Percentiles rank a stretch among this genome's conserved stretches.
phyloP scores from a whole-genome alignment of 2,329 filamentous ascomycete species.

The Fusarium annulatum region DNA sequence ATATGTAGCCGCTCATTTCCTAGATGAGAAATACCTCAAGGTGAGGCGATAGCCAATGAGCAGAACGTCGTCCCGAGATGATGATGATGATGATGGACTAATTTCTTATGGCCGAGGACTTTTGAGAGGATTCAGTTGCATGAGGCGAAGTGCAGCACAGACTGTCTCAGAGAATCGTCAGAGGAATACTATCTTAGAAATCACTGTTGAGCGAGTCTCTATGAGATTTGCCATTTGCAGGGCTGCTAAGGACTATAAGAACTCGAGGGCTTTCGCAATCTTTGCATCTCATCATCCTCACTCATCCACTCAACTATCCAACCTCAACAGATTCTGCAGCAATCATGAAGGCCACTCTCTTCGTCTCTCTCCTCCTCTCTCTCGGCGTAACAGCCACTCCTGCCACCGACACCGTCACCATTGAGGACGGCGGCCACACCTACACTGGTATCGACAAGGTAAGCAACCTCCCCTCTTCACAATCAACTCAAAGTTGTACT shows the following conservation, averaged over 20 bases:
- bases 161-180: not conserved
- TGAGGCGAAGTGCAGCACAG: not conserved
- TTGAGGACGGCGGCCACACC: not conserved
- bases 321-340: not conserved
- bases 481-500: not conserved
- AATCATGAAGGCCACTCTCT: constrained; percentile 11
- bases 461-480: rapidly evolving
- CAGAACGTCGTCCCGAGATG: not conserved
- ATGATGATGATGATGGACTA: not conserved
- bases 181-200: not conserved
- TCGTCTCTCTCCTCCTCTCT: constrained; percentile 5
- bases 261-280: rapidly evolving
- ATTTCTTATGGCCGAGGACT: not conserved
- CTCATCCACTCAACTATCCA: not conserved
- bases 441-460: constrained; percentile 24
- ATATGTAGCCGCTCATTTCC: not conserved
- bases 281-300: not conserved
- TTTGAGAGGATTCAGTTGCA: constrained; percentile 11
- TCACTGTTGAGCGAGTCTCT: rapidly evolving
- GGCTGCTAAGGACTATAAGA: not conserved
- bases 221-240: rapidly evolving
- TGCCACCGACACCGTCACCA: constrained; percentile 1
- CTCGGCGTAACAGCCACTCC: constrained; percentile 10
- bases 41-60: not conserved
- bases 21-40: not conserved